Percentiles rank a stretch among this genome's conserved stretches.
These are phyloP conservation scores for Physcia stellaris DNA, from an alignment of 495 filamentous ascomycete genomes.

Conservation along the genomic window DNA sequence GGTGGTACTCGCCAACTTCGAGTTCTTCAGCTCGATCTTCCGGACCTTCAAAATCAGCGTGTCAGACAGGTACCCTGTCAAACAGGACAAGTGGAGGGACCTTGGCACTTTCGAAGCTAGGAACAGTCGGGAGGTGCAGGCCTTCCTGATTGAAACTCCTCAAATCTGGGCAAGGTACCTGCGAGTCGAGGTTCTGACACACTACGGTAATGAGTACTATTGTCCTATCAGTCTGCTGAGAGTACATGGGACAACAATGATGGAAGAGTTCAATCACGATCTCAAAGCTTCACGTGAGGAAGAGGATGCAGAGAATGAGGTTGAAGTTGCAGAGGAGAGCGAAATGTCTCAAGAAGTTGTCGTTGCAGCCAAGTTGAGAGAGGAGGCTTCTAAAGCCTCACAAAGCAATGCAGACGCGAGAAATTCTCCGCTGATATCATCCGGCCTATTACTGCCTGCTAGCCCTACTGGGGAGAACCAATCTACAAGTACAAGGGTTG, in stretches of 20 bases:
- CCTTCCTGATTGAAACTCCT: constrained; percentile 83
- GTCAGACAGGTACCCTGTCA: constrained; percentile 85
- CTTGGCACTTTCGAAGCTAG: constrained; percentile 79
- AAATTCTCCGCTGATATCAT: no score
- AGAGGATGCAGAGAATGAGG: constrained; percentile 36
- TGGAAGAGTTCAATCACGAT: constrained; percentile 74
- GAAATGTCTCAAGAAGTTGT: constrained; percentile 16
- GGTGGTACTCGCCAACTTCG: constrained; percentile 89
- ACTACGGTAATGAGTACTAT: constrained; percentile 94
- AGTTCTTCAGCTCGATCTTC: constrained; percentile 97
- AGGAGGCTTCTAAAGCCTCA: no score
- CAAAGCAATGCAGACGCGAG: no score
- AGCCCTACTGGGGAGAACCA: neutral
- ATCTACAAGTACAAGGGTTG: neutral
- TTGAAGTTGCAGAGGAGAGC: constrained; percentile 18
- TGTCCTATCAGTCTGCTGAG: constrained; percentile 83
- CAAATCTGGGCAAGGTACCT: constrained; percentile 92
- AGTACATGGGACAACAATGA: constrained; percentile 92
- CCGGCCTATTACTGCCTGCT: neutral
- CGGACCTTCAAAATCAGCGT: constrained; percentile 80
- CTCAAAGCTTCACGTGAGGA: constrained; percentile 52
- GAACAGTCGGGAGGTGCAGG: constrained; percentile 86
- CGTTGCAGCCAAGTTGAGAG: constrained; percentile 9
- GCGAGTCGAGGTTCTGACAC: constrained; percentile 77
- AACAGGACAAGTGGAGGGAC: constrained; percentile 81